Percentiles rank a stretch among this genome's conserved stretches.
phyloP scores from a whole-genome alignment of 2,329 filamentous ascomycete genomes.

The Stemphylium beticola region DNA sequence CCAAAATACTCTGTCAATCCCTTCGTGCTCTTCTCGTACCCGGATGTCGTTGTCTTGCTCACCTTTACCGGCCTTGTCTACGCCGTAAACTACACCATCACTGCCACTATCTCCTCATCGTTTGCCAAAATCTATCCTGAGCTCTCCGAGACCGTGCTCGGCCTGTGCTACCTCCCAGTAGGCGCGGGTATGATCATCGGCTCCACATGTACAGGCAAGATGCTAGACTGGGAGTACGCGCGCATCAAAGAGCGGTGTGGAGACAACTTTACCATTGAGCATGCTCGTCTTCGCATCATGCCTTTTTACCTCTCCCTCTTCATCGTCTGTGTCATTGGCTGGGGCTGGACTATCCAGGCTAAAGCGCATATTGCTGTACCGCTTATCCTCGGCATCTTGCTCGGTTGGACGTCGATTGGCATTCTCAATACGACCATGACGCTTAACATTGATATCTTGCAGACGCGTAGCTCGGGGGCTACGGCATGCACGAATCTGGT shows the following conservation, averaged over 20 bases:
- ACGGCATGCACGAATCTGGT: slow-evolving; percentile 39
- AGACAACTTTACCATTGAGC: slow-evolving; percentile 35
- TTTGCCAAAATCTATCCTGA: slow-evolving; percentile 33
- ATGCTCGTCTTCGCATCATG: slow-evolving; percentile 37
- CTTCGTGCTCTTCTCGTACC: slow-evolving; percentile 36
- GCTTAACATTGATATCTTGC: slow-evolving; percentile 39
- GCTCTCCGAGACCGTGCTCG: slow-evolving; percentile 33
- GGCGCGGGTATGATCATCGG: slow-evolving; percentile 62
- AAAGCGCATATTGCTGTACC: slow-evolving; percentile 32
- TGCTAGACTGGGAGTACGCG: slow-evolving; percentile 60
- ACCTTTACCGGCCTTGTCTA: slow-evolving; percentile 45
- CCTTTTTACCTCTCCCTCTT: slow-evolving; percentile 34
- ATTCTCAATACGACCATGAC: slow-evolving; percentile 41
- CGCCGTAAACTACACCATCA: slow-evolving; percentile 41
- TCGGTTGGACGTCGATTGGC: slow-evolving; percentile 36
- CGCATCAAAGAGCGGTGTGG: slow-evolving; percentile 37
- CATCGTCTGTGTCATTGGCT: slow-evolving; percentile 33
- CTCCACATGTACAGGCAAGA: slow-evolving; percentile 58
- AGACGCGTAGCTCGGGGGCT: slow-evolving; percentile 30
- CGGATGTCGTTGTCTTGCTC: slow-evolving; percentile 52
- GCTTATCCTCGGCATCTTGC: slow-evolving; percentile 27
- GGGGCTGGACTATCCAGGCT: slow-evolving; percentile 35
- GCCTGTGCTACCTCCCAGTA: slow-evolving; percentile 59
- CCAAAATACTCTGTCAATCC: slow-evolving; percentile 36
- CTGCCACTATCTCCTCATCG: slow-evolving; percentile 36